Percentiles rank a stretch among this genome's conserved stretches.
Conservation (phyloP, 1,139 yeast genomes). For the Lodderomyces parapsilosis region DNA sequence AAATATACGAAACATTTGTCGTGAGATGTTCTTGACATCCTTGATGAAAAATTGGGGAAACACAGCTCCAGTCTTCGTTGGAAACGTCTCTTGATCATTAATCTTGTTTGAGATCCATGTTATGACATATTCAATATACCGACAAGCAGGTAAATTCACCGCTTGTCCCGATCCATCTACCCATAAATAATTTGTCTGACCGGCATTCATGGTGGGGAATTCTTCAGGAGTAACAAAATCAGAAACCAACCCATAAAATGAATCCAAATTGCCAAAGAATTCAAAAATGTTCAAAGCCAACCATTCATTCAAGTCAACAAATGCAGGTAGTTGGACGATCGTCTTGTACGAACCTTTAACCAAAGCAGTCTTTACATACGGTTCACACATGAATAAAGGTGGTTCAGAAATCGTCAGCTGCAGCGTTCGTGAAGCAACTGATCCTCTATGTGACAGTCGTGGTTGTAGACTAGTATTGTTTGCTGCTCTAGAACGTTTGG, state of each 20-base stretch:
- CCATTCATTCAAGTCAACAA: slow-evolving; percentile 96
- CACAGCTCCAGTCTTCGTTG: slow-evolving; percentile 90
- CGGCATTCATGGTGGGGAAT: slow-evolving; percentile 95
- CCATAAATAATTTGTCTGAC: slow-evolving; percentile 90
- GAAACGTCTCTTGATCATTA: slow-evolving; percentile 86
- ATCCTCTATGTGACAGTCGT: slow-evolving; percentile 23
- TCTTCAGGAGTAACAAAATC: slow-evolving; percentile 88
- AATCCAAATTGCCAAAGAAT: slow-evolving; percentile 79
- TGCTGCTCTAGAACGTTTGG: slow-evolving; percentile 26
- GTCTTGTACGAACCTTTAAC: slow-evolving; percentile 98
- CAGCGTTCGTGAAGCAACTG: slow-evolving; percentile 11
- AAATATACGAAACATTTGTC: slow-evolving; percentile 95
- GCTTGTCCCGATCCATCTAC: slow-evolving; percentile 76
- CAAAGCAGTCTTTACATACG: slow-evolving; percentile 88
- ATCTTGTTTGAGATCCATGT: slow-evolving; percentile 88
- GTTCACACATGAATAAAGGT: slow-evolving; percentile 84
- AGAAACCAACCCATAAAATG: slow-evolving; percentile 82
- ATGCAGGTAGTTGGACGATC: slow-evolving; percentile 90
- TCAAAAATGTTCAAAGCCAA: slow-evolving; percentile 90
- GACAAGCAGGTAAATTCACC: slow-evolving; percentile 85
- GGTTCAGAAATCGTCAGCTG: slow-evolving; percentile 6
- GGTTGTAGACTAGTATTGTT: slow-evolving; percentile 5
- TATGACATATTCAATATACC: slow-evolving; percentile 87
- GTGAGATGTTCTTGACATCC: slow-evolving; percentile 80
- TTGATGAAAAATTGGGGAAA: slow-evolving; percentile 84